Percentiles rank a stretch among this genome's conserved stretches.
phyloP scores from a whole-genome alignment of 2,329 filamentous ascomycete species.

The Claviceps pazoutovae region DNA sequence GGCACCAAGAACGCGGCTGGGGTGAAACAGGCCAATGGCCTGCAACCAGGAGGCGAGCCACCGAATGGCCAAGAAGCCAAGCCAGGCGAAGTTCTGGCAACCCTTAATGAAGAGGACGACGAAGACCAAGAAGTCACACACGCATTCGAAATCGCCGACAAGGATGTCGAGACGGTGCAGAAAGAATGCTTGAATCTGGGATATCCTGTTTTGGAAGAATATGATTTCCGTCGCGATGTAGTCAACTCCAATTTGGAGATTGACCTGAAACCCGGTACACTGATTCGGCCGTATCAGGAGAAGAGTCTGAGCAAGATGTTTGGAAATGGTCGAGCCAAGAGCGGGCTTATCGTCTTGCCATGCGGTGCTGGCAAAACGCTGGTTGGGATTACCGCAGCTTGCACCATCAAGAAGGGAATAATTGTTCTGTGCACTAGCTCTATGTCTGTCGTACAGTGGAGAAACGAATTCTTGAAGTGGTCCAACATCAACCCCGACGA shows the following conservation, averaged over 20 bases:
- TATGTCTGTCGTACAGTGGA: constrained; percentile 97
- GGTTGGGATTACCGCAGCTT: constrained; percentile 95
- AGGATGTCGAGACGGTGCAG: constrained; percentile 72
- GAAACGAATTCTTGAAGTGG: constrained; percentile 94
- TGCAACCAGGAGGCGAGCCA: constrained; percentile 21
- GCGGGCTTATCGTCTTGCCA: constrained; percentile 90
- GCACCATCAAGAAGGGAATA: constrained; percentile 92
- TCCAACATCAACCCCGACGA: constrained; percentile 88
- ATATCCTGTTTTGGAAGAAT: constrained; percentile 85
- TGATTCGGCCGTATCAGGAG: constrained; percentile 91
- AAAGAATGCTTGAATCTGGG: constrained; percentile 79
- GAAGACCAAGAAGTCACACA: constrained; percentile 84
- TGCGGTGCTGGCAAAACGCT: constrained; percentile 95
- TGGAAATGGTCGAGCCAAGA: constrained; percentile 91
- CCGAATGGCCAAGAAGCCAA: constrained; percentile 36
- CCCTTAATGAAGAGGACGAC: constrained; percentile 70
- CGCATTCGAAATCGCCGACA: constrained; percentile 78
- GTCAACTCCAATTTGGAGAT: constrained; percentile 87
- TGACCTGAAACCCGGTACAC: constrained; percentile 74
- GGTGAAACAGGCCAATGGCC: constrained; percentile 53
- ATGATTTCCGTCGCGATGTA: constrained; percentile 88
- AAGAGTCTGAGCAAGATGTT: constrained; percentile 99
- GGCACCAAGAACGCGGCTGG: constrained; percentile 89
- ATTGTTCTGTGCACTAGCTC: constrained; percentile 93
- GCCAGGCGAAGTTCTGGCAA: constrained; percentile 56